Conservation (phyloP, 73 alveolate species). For the Tetrahymena elliotti region DNA sequence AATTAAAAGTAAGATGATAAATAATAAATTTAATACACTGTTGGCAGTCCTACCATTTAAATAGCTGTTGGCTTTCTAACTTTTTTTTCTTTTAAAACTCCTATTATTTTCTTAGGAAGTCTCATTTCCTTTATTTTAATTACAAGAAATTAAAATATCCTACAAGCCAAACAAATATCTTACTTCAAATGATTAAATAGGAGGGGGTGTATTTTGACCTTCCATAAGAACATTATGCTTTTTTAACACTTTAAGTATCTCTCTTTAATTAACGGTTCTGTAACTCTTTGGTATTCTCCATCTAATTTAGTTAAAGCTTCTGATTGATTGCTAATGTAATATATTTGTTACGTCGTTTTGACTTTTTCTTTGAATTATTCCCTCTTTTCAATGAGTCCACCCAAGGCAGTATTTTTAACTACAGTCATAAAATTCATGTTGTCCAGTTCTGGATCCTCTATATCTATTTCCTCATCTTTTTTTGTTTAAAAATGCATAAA, state of each 20-base stretch:
- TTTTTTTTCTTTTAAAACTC: slow-evolving; percentile 19
- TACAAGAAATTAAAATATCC: not conserved
- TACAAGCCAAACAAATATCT: not conserved
- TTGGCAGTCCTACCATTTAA: slow-evolving; percentile 44
- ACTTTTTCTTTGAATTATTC: not conserved
- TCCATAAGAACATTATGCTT: slow-evolving; percentile 18
- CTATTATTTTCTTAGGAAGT: slow-evolving; percentile 20
- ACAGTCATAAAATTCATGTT: not conserved
- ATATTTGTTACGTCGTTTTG: not conserved
- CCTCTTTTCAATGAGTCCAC: not conserved
- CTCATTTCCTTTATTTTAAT: not conserved
- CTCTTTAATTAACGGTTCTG: slow-evolving; percentile 16
- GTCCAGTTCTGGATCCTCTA: not conserved
- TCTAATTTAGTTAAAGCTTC: not conserved
- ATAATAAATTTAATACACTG: not conserved
- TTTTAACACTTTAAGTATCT: slow-evolving; percentile 2
- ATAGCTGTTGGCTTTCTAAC: slow-evolving; percentile 47
- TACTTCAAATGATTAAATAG: slow-evolving; percentile 30
- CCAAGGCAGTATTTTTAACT: not conserved
- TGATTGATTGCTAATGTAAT: not conserved
- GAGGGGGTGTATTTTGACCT: slow-evolving; percentile 45
- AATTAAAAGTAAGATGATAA: not conserved
- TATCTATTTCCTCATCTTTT: not conserved
- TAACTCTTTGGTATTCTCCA: slow-evolving; percentile 44
- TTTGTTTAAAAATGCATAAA: not conserved